Evolutionary conservation across 2,329 filamentous ascomycete genomes (phyloP), one percentile per base, ranked within the genome.

Genomic region (Calonectria hongkongensis): DNA sequence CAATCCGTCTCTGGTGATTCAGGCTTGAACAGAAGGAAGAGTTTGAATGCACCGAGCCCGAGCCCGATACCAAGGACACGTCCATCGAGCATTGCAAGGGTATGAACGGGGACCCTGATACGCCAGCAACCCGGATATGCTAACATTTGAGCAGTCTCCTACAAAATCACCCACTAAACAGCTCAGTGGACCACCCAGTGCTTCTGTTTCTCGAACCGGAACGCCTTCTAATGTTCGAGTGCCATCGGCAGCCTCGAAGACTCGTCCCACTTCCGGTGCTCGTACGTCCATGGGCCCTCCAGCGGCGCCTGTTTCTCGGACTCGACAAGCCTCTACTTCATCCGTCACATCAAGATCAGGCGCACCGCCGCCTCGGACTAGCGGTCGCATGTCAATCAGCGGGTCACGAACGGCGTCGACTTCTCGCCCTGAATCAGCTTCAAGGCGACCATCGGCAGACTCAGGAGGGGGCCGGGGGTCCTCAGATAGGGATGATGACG

Each of bases 81-180:
- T 36, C 88, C 90, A 18, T 86, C 88, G 16, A 93, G 91, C 80
- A 87, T 91, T 71, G 81, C 86, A 41, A 88, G 90, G 81, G 90
- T 92, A 83, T 78, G 89, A 84, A 28, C 25, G 41, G 48, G 5
- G 27, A 30, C 36, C 54, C 64, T 39, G 36, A 33, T 39, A 43
- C 43, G n/a, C n/a, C 21, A 28, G 25, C 2, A 30, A 69, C 13
- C 69, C 30, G 62, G 70, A 50, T 76, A 68, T 56, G 70, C 78
- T 80, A 66, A 80, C 56, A 30, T n/a, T 27, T 48, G 28, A 13
- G 65, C 65, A 95, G 92, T 95, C 93, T 71, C 94, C 94, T 2
- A 92, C 91, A 0, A 96, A 94, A 79, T 96, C 94, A 1, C 94
- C 94, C 2, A 94, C 93, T 3, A 97, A 97, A 81, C 93, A 94